Conservation (phyloP, 2,329 filamentous ascomycete genomes). For the Dothidotthia symphoricarpi region DNA sequence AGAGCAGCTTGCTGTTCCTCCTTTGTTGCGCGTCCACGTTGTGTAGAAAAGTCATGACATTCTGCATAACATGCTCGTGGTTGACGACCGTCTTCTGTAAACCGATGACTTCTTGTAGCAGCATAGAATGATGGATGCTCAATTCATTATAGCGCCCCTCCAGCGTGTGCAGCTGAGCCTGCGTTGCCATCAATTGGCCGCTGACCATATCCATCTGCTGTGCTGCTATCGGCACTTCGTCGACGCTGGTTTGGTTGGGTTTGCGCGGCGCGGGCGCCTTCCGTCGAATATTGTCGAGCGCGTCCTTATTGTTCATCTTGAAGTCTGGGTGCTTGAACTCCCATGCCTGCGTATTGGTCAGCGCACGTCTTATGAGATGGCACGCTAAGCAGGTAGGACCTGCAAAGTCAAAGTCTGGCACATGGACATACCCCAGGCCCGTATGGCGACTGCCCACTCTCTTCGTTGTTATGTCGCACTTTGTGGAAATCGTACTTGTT, state of each 20-base stretch:
- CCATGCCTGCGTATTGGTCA: slow-evolving; percentile 63
- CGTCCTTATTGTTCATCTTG: slow-evolving; percentile 91
- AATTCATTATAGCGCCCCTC: slow-evolving; percentile 84
- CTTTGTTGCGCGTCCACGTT: slow-evolving; percentile 63
- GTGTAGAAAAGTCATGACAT: slow-evolving; percentile 67
- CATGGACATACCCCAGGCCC: slow-evolving; percentile 64
- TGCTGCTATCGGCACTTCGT: slow-evolving; percentile 73
- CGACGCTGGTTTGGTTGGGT: slow-evolving; percentile 48
- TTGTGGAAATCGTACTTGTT: slow-evolving; percentile 99
- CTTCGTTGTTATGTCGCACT: slow-evolving; percentile 86
- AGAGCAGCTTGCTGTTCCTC: slow-evolving; percentile 56
- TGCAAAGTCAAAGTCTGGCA: not conserved
- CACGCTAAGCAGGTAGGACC: not conserved
- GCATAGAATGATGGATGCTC: slow-evolving; percentile 62
- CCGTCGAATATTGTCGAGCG: slow-evolving; percentile 90
- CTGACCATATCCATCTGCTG: slow-evolving; percentile 89
- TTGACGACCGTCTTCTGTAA: slow-evolving; percentile 70
- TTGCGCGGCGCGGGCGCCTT: slow-evolving; percentile 94
- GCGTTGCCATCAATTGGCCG: slow-evolving; percentile 82
- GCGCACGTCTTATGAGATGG: slow-evolving; percentile 1
- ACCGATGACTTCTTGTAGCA: slow-evolving; percentile 63
- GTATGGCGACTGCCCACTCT: slow-evolving; percentile 77
- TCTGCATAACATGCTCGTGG: slow-evolving; percentile 69
- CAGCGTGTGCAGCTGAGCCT: slow-evolving; percentile 85
- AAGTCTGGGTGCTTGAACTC: slow-evolving; percentile 98